These are phyloP conservation scores for Microdochium bolleyi DNA, from an alignment of 2,329 filamentous ascomycete species.

Conservation along the genomic window DNA sequence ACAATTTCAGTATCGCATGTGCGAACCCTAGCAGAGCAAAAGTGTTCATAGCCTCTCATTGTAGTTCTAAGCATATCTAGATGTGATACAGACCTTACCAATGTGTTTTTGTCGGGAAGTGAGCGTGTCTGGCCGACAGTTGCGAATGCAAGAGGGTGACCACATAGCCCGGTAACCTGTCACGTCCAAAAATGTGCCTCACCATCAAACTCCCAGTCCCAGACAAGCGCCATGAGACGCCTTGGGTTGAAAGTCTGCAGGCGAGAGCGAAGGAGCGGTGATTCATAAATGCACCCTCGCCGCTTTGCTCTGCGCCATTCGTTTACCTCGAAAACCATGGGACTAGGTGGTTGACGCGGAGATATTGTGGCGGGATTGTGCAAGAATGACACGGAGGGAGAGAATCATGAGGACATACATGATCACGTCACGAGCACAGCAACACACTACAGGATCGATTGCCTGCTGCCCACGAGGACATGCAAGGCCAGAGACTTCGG, in stretches of 20 bases:
- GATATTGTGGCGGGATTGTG: conserved; percentile 68
- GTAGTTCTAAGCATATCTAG: not conserved
- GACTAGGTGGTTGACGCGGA: conserved; percentile 65
- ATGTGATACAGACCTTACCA: not conserved
- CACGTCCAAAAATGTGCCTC: conserved; percentile 52
- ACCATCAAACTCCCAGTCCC: conserved; percentile 77
- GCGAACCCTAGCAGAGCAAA: not conserved
- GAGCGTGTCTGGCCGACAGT: no score
- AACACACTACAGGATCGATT: not conserved
- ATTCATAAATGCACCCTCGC: conserved; percentile 22
- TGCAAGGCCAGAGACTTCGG: conserved; percentile 44
- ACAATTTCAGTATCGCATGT: not conserved
- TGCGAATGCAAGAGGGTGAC: no score
- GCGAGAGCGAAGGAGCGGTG: conserved; percentile 53
- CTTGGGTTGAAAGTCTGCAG: conserved; percentile 72
- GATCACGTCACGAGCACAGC: not conserved
- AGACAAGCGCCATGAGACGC: conserved; percentile 35
- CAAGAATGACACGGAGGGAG: not conserved
- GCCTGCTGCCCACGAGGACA: not conserved
- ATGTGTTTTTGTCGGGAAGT: no score
- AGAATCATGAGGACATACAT: not conserved
- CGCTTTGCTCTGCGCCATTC: conserved; percentile 68
- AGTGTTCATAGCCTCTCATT: not conserved
- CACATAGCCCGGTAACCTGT: no score
- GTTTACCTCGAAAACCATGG: conserved; percentile 88